Conservation (phyloP, 768 basidiomycete species). For the Kwoniella botswanensis region DNA sequence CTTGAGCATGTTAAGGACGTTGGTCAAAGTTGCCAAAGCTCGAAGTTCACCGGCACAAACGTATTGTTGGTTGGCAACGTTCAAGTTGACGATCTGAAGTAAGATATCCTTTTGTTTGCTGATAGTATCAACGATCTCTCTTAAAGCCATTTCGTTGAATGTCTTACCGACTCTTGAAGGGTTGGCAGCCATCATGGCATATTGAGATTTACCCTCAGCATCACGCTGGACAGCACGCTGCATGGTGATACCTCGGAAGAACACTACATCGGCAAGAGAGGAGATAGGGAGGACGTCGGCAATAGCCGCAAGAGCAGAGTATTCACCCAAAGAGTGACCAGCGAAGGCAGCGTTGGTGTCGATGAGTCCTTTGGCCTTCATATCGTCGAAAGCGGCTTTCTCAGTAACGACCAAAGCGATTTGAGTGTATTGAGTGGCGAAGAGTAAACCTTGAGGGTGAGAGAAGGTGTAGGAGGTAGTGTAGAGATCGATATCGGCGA, state of each 20-base stretch:
- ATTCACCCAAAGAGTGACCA: slow-evolving; percentile 97
- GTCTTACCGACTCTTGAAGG: slow-evolving; percentile 91
- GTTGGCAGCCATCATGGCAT: slow-evolving; percentile 99
- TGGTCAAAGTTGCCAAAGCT: slow-evolving; percentile 89
- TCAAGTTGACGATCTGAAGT: slow-evolving; percentile 95
- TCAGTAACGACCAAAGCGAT: slow-evolving; percentile 98
- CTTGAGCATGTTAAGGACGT: slow-evolving; percentile 95
- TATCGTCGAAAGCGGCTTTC: slow-evolving; percentile 97
- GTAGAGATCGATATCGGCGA: slow-evolving; percentile 91
- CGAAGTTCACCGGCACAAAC: slow-evolving; percentile 97
- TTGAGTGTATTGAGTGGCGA: slow-evolving; percentile 98
- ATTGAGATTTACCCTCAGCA: slow-evolving; percentile 87
- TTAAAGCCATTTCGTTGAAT: slow-evolving; percentile 92
- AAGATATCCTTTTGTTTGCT: slow-evolving; percentile 74
- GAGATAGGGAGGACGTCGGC: slow-evolving; percentile 96
- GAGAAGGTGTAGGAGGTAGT: slow-evolving; percentile 98
- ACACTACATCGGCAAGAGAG: slow-evolving; percentile 94
- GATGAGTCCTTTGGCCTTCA: slow-evolving; percentile 93
- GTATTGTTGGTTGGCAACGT: slow-evolving; percentile 94
- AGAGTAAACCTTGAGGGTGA: slow-evolving; percentile 91
- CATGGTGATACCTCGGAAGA: slow-evolving; percentile 99
- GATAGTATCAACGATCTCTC: slow-evolving; percentile 94
- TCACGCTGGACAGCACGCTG: slow-evolving; percentile 98
- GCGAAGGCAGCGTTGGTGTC: slow-evolving; percentile 92
- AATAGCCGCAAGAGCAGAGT: slow-evolving; percentile 96